Conservation (phyloP, 1,284 basidiomycete genomes). For the Papiliotrema nemorosa region DNA sequence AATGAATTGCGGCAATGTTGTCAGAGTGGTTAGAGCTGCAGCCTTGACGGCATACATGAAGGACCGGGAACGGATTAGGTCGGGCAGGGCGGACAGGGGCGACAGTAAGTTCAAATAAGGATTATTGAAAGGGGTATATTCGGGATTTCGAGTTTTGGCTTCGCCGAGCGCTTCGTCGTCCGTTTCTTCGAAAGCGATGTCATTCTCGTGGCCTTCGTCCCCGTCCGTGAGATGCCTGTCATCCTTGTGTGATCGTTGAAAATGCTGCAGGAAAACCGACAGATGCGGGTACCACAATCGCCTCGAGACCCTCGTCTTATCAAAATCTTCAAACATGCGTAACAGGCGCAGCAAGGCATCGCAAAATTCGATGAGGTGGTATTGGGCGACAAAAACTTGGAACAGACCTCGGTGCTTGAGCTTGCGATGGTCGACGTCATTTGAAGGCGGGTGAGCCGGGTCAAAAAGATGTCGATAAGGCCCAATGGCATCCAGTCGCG, state of each 20-base stretch:
- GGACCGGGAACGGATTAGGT: conserved; percentile 41
- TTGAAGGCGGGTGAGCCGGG: conserved; percentile 30
- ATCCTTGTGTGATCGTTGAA: conserved; percentile 19
- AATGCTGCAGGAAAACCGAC: conserved; percentile 33
- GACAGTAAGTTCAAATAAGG: conserved; percentile 35
- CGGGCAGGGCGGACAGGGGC: conserved; percentile 20
- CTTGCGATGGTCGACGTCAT: conserved; percentile 8
- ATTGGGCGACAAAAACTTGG: conserved; percentile 71
- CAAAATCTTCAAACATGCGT: conserved; percentile 58
- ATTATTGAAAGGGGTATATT: conserved; percentile 43
- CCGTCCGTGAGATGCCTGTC: conserved; percentile 22
- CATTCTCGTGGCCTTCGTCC: conserved; percentile 31
- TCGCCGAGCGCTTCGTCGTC: conserved; percentile 31
- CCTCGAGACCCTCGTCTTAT: conserved; percentile 55
- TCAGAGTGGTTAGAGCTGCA: conserved; percentile 60
- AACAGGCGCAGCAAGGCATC: conserved; percentile 54
- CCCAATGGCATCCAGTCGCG: conserved; percentile 59
- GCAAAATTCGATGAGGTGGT: conserved; percentile 61
- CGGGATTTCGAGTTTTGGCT: conserved; percentile 44
- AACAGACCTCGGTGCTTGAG: conserved; percentile 50
- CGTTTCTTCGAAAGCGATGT: conserved; percentile 13
- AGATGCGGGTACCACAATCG: conserved; percentile 67
- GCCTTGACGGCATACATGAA: conserved; percentile 74
- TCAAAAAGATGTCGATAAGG: conserved; percentile 66
- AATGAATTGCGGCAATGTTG: conserved; percentile 41